Evolutionary conservation across 2,329 filamentous ascomycete genomes (phyloP), one percentile per base, ranked within the genome.

Genomic region (Phyllosticta citrichinensis): DNA sequence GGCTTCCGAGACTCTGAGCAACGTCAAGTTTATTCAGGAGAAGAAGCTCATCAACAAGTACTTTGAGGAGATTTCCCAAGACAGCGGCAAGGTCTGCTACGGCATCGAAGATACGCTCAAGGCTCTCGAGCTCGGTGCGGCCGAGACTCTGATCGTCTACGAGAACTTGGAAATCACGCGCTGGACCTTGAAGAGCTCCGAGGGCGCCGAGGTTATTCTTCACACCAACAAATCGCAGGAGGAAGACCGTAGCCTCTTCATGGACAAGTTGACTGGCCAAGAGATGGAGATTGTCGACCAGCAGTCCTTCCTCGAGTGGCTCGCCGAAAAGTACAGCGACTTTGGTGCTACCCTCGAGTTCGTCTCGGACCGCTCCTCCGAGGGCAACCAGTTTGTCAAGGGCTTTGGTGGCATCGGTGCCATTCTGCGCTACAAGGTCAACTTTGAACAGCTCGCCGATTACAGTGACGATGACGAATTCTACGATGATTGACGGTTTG

Each of bases 11-110:
- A 99, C 94, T 8, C 84, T 99, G 55, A 89, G 92, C 77, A 99
- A 97, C 74, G 94, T 99, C 83, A 99, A 99, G 80, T 99, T 99
- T 76, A 97, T 99, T 75, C 94, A 99, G 78, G 94, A 99, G 83
- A 99, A 99, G 88, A 99, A 97, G 81, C 86, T 99, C 65, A 99
- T 99, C 72, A 93, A 93, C 75, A 91, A 89, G 74, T 99, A 99
- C 82, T 99, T 99, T 70, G 92, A 99, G 75, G 93, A 99, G 78
- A 97, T 99, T 71, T 96, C 91, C 75, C 91, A 96, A 77, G 94
- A 99, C 73, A 96, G 88, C 58, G 94, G 94, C 68, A 94, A 91
- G 73, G 87, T 99, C 68, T 99, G 94, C 81, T 99, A 99, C 75
- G 91, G 94, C 81, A 87, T 99, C 64, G 94, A 97, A 1, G 95